Evolutionary conservation across 192 early-diverging fungal species (phyloP).

Genomic region (Entomortierella chlamydospora): DNA sequence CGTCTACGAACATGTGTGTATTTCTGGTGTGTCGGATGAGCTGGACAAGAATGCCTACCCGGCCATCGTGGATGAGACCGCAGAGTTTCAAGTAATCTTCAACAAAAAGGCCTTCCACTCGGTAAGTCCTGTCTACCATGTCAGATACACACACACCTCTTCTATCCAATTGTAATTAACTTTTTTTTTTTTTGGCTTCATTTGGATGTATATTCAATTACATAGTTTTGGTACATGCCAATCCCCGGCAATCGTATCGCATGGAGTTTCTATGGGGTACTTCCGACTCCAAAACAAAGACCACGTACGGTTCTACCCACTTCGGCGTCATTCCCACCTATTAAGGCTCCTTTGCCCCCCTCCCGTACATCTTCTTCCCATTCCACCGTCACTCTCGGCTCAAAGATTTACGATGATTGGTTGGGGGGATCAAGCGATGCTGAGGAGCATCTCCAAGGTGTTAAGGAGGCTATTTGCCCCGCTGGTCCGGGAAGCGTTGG

Average conservation of each 20-base stretch:
- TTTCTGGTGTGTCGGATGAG: conserved; percentile 7
- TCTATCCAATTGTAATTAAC: too few relatives aligned
- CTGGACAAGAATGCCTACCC: conserved; percentile 17
- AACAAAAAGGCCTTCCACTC: conserved; percentile 15
- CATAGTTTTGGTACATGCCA: conserved; percentile 35
- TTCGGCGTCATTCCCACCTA: neutral
- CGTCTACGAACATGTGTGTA: conserved; percentile 3
- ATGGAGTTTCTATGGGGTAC: conserved; percentile 12
- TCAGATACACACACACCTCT: too few relatives aligned
- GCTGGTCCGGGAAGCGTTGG: conserved; percentile 17
- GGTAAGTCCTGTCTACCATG: too few relatives aligned
- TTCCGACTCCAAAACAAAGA: conserved; percentile 9
- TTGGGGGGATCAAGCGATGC: neutral
- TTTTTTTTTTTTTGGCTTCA: neutral
- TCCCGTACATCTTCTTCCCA: conserved; percentile 1
- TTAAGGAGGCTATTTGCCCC: conserved; percentile 15
- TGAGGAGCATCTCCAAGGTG: conserved; percentile 5
- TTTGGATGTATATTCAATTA: neutral
- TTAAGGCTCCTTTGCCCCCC: neutral
- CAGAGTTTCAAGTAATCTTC: conserved; percentile 15
- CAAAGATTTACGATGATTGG: conserved; percentile 25
- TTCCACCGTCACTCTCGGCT: neutral
- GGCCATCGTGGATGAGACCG: neutral
- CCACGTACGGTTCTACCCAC: neutral
- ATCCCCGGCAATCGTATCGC: conserved; percentile 17